Base-by-base conservation (phyloP, 176 grass and related monocot genomes). In the Puya raimondii region DNA sequence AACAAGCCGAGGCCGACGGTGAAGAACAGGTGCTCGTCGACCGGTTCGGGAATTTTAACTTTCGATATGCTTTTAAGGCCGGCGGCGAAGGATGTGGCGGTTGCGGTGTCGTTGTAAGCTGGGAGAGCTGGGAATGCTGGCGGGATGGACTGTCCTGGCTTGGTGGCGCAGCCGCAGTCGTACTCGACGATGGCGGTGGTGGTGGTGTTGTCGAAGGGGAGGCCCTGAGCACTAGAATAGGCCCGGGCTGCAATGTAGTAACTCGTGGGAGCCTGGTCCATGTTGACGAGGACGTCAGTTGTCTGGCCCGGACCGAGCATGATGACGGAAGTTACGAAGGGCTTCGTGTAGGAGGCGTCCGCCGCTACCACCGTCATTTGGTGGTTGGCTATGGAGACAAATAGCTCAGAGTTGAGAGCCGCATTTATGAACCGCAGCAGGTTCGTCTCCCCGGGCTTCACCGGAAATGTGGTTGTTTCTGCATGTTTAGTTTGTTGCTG, bases 341-440 rank as follows among this genome's bases (percentile, higher is more conserved):
- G 90, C 70, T 86, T 89, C 16, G 74, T 76, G 83, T 94, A 94
- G 71, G 80, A 82, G 1, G 90, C 90, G 79, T 94, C 90, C 10
- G 69, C 64, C 20, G 25, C 90, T 0, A 94, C 86, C 2, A 89
- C 86, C 15, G 80, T 89, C 90, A 94, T 89, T 74, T 67, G 84
- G 83, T 94, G 90, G 26, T 68, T 49, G 47, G 90, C 90, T 23
- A 89, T 94, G n/a, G 80, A 70, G 29, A 93, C 78, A 50, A 94
- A 94, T 14, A 94, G 81, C 83, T 94, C 90, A 14, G 72, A 71
- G 83, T 94, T 94, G 15, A 94, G 83, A 1, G 86, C 90, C 0
- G 86, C 66, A 52, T 94, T 94, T 71, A 94, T 84, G 90, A 94
- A 86, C 77, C 90, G 83, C 42, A 93, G 81, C 53, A 94, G 79